Evolutionary conservation across 108 stramenopile species (phyloP), one percentile per base, ranked within the genome.

Genomic region (Mayamaea pseudoterrestris): DNA sequence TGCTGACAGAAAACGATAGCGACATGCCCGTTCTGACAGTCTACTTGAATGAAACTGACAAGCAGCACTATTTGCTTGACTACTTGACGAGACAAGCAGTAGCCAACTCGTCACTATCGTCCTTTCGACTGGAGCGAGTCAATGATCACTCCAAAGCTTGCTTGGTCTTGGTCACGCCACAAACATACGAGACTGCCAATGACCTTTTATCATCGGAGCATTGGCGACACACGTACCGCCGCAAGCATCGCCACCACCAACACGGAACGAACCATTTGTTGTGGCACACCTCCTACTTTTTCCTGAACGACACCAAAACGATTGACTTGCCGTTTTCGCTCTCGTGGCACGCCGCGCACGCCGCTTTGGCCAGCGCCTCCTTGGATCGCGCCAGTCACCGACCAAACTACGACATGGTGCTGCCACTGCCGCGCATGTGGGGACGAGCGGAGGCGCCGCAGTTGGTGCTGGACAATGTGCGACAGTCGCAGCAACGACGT

Each of bases 351-450:
- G 37, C 20, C 3, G 37, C 18, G 5, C 16, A 39, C 5, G 37
- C 37, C 8, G 25, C 44, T 5, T 12, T 61, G 20, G 60, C 40
- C 24, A 44, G 41, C 22, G 44, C 27, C 7, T 31, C 34, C 14
- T 29, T 49, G 3, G 37, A 20, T 20, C 27, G 18, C 20, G 52
- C 60, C 18, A 25, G 54, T 40, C 9, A 47, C 2, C 52, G 60
- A 14, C 30, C 26, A 21, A 53, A 45, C 1, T 61, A 61, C 34
- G 60, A 61, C 31, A 27, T 61, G 24, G 27, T 51, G 4, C 14
- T 61, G 12, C 60, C 60, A 28, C 46, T 58, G 23, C 36, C 32
- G 11, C 27, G 44, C n/a, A 7, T 39, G 14, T 58, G 57, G 57
- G 32, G 3, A 28, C 42, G 37, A 20, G 5, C 44, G 11, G 7